These are phyloP conservation scores for Francoa sonchifolia DNA, from an alignment of 441 rosid genomes.

Conservation along the genomic window DNA sequence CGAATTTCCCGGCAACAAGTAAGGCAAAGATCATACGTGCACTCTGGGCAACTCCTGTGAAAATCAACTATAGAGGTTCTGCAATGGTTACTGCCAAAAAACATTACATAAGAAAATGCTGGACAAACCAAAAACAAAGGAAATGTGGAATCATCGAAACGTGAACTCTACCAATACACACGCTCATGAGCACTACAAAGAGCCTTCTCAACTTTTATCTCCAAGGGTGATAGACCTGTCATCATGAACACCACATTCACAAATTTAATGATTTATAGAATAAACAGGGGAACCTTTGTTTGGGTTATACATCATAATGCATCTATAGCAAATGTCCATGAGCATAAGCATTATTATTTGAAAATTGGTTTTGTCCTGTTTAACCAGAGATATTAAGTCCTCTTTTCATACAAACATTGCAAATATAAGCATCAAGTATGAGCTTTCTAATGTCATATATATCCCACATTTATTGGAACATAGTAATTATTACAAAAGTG, in stretches of 20 bases:
- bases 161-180: conserved; percentile 29
- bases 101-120: conserved; percentile 2
- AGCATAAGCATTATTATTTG: too few species aligned
- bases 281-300: neutral
- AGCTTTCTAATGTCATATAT: too few species aligned
- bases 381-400: too few species aligned
- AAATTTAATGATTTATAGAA: too few species aligned
- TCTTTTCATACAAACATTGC: too few species aligned
- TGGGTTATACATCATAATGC: neutral
- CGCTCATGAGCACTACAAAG: conserved; percentile 24
- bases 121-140: neutral
- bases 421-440: too few species aligned
- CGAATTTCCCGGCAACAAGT: conserved; percentile 74
- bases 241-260: conserved; percentile 1
- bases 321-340: too few species aligned
- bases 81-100: conserved; percentile 50
- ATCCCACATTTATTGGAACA: too few species aligned
- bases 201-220: conserved; percentile 21
- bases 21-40: conserved; percentile 65
- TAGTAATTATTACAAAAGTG: too few species aligned
- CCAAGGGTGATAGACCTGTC: conserved; percentile 27
- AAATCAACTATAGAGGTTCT: conserved; percentile 61
- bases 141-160: neutral
- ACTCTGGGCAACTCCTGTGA: conserved; percentile 63
- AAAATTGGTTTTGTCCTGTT: too few species aligned